Evolutionary conservation across 1,139 yeast species (phyloP).

Genomic region (Blastobotrys buckinghamii): DNA sequence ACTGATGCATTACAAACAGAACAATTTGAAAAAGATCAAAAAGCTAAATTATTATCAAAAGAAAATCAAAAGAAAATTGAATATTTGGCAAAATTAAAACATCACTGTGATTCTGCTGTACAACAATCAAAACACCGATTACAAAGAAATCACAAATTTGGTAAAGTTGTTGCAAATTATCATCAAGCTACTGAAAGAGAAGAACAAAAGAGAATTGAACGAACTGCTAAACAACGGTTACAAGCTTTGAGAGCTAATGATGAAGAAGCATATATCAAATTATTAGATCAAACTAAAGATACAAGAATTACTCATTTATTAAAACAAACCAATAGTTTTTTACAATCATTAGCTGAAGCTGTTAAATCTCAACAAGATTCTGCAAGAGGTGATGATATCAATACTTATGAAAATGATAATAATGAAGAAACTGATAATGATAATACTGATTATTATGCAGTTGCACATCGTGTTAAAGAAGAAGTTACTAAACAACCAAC

Average conservation of each 20-base stretch:
- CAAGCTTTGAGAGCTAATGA: conserved; percentile 96
- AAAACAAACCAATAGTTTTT: conserved; percentile 82
- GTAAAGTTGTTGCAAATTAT: conserved; percentile 45
- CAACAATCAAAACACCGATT: conserved; percentile 17
- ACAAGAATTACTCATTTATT: conserved; percentile 94
- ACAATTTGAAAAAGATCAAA: conserved; percentile 53
- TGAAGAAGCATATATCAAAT: conserved; percentile 93
- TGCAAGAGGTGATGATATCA: conserved; percentile 9
- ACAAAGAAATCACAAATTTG: conserved; percentile 23
- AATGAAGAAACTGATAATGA: conserved; percentile 47
- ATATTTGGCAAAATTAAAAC: conserved; percentile 34
- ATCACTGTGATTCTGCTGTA: conserved; percentile 32
- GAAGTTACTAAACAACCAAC: conserved; percentile 74
- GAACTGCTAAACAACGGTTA: conserved; percentile 94
- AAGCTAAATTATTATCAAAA: conserved; percentile 39
- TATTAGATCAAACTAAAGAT: conserved; percentile 94
- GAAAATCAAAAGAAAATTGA: conserved; percentile 32
- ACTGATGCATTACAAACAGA: conserved; percentile 58
- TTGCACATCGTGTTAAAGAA: conserved; percentile 86
- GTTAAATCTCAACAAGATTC: conserved; percentile 77
- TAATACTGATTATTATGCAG: conserved; percentile 85
- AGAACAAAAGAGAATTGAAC: conserved; percentile 79
- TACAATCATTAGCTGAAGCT: conserved; percentile 86
- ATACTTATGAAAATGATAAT: conserved; percentile 24
- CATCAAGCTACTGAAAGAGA: conserved; percentile 80